phyloP scores from a whole-genome alignment of 1,284 basidiomycete species.

The Exsudoporus floridanus region DNA sequence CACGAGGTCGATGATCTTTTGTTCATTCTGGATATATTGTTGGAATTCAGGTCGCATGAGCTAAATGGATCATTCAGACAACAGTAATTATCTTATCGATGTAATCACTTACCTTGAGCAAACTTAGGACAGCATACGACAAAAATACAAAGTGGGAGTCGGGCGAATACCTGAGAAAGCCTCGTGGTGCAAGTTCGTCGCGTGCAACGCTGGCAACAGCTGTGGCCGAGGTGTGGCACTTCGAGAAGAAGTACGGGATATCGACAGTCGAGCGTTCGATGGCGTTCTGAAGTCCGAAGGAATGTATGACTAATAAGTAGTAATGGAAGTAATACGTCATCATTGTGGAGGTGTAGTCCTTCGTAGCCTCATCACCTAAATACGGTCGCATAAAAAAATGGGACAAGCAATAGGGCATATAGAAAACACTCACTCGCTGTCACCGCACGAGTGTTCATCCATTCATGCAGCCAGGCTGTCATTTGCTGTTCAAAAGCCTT shows the following conservation, averaged over 20 bases:
- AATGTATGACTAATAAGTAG: conserved; percentile 84
- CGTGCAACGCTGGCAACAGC: conserved; percentile 67
- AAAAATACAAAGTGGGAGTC: conserved; percentile 92
- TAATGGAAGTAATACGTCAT: conserved; percentile 83
- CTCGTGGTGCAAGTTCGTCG: conserved; percentile 73
- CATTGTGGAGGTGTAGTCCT: conserved; percentile 53
- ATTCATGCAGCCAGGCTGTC: conserved; percentile 65
- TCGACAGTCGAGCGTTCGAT: conserved; percentile 74
- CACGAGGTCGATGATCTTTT: conserved; percentile 68
- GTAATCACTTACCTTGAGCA: conserved; percentile 69
- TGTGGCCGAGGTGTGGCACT: conserved; percentile 77
- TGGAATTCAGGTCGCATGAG: conserved; percentile 81
- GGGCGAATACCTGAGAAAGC: conserved; percentile 81
- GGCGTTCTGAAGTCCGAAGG: conserved; percentile 93
- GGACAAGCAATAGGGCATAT: background rate
- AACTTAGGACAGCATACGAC: conserved; percentile 83
- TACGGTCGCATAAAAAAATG: conserved; percentile 2
- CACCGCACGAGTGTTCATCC: conserved; percentile 40
- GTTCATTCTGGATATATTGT: conserved; percentile 71
- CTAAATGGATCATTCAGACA: conserved; percentile 40
- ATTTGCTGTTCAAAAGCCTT: conserved; percentile 85
- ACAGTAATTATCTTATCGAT: background rate
- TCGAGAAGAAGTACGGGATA: conserved; percentile 84
- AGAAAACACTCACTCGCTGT: conserved; percentile 17
- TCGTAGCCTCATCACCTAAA: conserved; percentile 36